Conservation (phyloP, 2,329 filamentous ascomycete species). For the Clarireedia monteithiana region DNA sequence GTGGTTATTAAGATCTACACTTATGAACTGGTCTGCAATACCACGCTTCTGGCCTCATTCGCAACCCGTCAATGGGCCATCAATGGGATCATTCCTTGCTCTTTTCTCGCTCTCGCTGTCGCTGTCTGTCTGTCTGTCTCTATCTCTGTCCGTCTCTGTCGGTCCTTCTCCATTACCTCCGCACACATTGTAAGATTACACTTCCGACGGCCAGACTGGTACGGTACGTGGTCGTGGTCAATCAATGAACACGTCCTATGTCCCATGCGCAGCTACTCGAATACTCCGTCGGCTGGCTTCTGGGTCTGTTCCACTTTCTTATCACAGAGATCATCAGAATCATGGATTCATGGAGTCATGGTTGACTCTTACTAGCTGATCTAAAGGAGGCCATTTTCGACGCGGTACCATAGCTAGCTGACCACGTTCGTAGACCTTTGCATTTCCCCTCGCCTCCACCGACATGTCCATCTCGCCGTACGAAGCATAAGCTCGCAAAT, state of each 20-base stretch:
- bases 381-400: not conserved
- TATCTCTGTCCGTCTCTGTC: not conserved
- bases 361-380: not conserved
- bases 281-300: not conserved
- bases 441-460: not conserved
- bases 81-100: not conserved
- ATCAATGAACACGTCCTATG: not conserved
- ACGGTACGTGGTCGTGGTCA: not conserved
- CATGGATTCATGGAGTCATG: not conserved
- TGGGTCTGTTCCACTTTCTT: not conserved
- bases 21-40: not conserved
- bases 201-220: too few species aligned
- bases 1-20: not conserved
- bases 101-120: not conserved
- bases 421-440: not conserved
- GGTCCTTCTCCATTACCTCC: not conserved
- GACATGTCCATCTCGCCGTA: not conserved
- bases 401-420: not conserved
- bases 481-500: not conserved
- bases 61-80: not conserved
- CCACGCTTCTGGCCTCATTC: not conserved
- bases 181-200: not conserved
- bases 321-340: not conserved
- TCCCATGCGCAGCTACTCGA: not conserved
- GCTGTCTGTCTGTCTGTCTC: not conserved